Evolutionary conservation across 2,329 filamentous ascomycete species (phyloP), one percentile per base, ranked within the genome.

Genomic region (Penicillium nordicum): DNA sequence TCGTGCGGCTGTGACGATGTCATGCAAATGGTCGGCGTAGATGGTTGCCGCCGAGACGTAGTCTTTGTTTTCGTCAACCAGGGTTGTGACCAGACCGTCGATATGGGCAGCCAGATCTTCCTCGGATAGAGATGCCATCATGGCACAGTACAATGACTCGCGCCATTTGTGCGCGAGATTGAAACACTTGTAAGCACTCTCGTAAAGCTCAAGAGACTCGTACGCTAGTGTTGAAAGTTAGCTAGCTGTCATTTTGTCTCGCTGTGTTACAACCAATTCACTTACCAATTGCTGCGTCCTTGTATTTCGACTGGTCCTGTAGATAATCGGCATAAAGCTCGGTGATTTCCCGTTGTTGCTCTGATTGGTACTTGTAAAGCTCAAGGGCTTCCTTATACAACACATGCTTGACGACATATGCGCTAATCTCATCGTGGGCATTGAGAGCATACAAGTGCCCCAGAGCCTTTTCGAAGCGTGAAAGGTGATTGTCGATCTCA

Each of bases 81-180:
- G 83, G 1, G 88, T 88, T 52, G 93, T 90, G 1, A 88, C 89
- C 5, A 99, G 84, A 0, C 83, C 82, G 0, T 78, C 79, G n/a
- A 91, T 91, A 18, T 97, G 83, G 36, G 85, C 82, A 4, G 73
- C 69, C 34, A 96, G 79, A 14, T 88, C 83, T 0, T 80, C 77
- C 0, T 79, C 66, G 0, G 85, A 79, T 4, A 92, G 73, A 0
- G 87, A 82, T 0, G 88, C 84, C 55, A 89, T 83, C 53, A 86
- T 84, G 5, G 92, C 92, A 45, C 85, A 85, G 65, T 88, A 90
- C 47, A 99, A 84, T 25, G 90, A 90, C 73, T 99, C 93, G 50
- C 90, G 90, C 94, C 94, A 99, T 75, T 89, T 83, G 38, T 91
- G 89, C 1, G 90, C 90, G 1, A 88, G 84, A 58, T 90, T 87